Base-by-base conservation (phyloP, 108 stramenopile species). In the Skeletonema tropicum region DNA sequence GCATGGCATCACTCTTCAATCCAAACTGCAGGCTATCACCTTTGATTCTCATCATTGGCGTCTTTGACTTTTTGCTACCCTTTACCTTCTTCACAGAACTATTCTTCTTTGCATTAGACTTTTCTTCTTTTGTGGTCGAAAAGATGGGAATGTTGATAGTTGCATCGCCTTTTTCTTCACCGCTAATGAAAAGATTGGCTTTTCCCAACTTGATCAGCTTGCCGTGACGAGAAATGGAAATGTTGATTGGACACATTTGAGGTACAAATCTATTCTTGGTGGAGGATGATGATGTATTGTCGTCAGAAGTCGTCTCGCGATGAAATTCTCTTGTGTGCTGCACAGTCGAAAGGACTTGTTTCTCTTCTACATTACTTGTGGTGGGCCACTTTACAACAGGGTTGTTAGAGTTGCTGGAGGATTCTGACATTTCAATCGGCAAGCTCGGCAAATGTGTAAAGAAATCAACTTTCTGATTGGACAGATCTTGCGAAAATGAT, bases 391-490 rank as follows among this genome's bases (percentile, higher is more conserved):
- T 29, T 15, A 60, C 46, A 15, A 76, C 58, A 5, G 57, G 66
- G 11, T 75, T 49, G 5, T 75, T 49, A 1, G 23, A 23, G 25
- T 14, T 57, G n/a, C 36, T 59, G 4, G 48, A 19, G 23, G 14
- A 49, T 23, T 33, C 23, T 6, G 13, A 19, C 35, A 67, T 23
- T 2, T 74, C 32, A 30, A 77, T 36, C 1, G 70, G 76, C 1
- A 60, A 30, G 60, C 76, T 77, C 35, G 76, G 76, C 36, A 77
- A 5, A 59, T 77, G 76, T 13, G 76, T 77, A 17, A 65, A 77
- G 14, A 77, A 70, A 2, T 15, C 7, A 26, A 62, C 67, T 29
- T 65, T 42, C n/a, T 58, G 57, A 11, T 52, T 59, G 5, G 67
- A 46, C 19, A 48, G n/a, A 5, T 64, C 5, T 4, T 64, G 64